Conservation (phyloP, 345 rosid species). For the Camelina laxa region DNA sequence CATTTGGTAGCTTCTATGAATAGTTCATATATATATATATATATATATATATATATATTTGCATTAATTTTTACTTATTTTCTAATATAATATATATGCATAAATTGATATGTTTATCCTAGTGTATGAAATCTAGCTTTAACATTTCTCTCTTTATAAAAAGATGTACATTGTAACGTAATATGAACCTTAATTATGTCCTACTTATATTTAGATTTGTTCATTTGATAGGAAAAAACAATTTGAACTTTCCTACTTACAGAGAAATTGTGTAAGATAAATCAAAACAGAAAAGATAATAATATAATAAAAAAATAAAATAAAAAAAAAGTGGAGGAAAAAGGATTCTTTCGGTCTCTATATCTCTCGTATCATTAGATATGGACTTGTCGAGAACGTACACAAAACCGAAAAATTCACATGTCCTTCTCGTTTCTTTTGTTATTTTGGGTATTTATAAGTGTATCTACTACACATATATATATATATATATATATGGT, state of each 20-base stretch:
- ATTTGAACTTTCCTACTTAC: background rate
- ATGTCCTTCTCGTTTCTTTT: constrained; percentile 31
- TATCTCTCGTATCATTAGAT: constrained; percentile 32
- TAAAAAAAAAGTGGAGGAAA: constrained; percentile 5
- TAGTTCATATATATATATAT: background rate
- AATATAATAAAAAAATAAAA: background rate
- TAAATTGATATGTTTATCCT: background rate
- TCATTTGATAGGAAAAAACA: background rate
- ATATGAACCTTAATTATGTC: background rate
- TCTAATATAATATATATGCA: background rate
- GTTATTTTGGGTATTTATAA: background rate
- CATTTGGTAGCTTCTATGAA: constrained; percentile 12
- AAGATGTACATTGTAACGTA: background rate
- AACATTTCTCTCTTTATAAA: background rate
- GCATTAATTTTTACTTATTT: background rate
- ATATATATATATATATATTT: constrained; percentile 16
- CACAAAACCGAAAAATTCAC: constrained; percentile 36
- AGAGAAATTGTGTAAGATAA: background rate
- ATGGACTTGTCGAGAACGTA: constrained; percentile 41
- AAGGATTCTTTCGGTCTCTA: constrained; percentile 3
- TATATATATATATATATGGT: constrained; percentile 12
- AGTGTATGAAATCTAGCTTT: background rate
- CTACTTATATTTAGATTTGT: background rate
- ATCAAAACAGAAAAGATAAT: background rate
- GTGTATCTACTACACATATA: background rate